These are phyloP conservation scores for Entamoeba invadens DNA, from an alignment of 208 protist species.

Conservation along the genomic window DNA sequence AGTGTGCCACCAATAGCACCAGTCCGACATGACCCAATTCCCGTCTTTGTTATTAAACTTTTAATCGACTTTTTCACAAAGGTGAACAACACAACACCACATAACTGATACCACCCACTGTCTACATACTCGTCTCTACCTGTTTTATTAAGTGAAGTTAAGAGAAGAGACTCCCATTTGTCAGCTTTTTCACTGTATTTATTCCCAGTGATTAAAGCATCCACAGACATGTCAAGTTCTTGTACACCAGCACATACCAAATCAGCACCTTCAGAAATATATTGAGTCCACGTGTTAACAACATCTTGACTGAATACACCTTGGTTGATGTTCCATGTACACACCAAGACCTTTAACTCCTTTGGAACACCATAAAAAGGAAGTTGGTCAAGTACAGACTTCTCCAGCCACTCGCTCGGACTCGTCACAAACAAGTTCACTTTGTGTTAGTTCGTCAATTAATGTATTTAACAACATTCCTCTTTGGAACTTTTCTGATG, in stretches of 20 bases:
- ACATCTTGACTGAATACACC: neutral
- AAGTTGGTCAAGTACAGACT: neutral
- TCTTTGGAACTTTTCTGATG: too few species aligned
- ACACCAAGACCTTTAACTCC: neutral
- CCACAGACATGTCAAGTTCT: neutral
- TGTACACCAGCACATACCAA: neutral
- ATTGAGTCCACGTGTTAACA: neutral
- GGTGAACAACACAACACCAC: neutral
- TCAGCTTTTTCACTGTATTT: neutral
- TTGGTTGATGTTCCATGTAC: neutral
- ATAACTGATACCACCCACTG: neutral
- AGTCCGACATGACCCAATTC: neutral
- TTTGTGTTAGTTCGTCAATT: too few species aligned
- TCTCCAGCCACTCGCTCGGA: neutral
- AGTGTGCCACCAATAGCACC: slow-evolving; percentile 34
- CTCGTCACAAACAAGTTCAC: neutral
- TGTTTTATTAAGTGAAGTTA: neutral
- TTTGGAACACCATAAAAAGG: neutral
- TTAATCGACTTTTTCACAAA: neutral
- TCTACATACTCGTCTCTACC: neutral
- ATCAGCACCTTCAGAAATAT: neutral
- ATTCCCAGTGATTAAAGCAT: neutral
- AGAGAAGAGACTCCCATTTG: neutral
- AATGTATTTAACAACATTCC: too few species aligned
- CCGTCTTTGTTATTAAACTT: neutral